A percentile compares a stretch with the other conserved stretches of the same genome.
Evolutionary conservation across 306 rosid genomes (phyloP).

Genomic region (Quercus glauca): DNA sequence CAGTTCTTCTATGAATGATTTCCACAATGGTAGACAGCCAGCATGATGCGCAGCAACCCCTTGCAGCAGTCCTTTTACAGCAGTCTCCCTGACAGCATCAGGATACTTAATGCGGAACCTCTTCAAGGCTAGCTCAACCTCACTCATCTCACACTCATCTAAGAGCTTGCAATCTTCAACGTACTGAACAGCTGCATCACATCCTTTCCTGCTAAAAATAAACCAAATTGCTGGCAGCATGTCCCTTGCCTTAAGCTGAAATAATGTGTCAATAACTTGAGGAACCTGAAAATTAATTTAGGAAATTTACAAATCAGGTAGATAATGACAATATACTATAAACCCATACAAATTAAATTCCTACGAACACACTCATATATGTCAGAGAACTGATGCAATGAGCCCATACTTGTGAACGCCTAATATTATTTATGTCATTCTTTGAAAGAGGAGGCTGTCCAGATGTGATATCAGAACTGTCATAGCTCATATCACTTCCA

Average conservation of each 20-base stretch:
- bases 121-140: constrained; percentile 87
- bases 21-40: constrained; percentile 95
- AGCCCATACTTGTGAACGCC: constrained; percentile 77
- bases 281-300: constrained; percentile 62
- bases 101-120: constrained; percentile 82
- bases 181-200: constrained; percentile 92
- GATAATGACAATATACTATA: constrained; percentile 2
- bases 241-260: constrained; percentile 76
- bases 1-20: constrained; percentile 87
- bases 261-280: constrained; percentile 76
- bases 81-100: constrained; percentile 90
- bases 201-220: constrained; percentile 98
- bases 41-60: constrained; percentile 99
- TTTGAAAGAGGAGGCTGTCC: constrained; percentile 75
- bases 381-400: constrained; percentile 23
- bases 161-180: constrained; percentile 72
- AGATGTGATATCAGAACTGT: constrained; percentile 46
- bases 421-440: constrained; percentile 73
- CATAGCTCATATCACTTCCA: constrained; percentile 46
- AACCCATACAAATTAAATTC: neutral
- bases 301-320: neutral
- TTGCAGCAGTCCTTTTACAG: constrained; percentile 72
- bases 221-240: constrained; percentile 99
- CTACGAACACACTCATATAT: neutral
- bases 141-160: constrained; percentile 78